Conservation (phyloP, 495 filamentous ascomycete species). For the Durotheca rogersii region DNA sequence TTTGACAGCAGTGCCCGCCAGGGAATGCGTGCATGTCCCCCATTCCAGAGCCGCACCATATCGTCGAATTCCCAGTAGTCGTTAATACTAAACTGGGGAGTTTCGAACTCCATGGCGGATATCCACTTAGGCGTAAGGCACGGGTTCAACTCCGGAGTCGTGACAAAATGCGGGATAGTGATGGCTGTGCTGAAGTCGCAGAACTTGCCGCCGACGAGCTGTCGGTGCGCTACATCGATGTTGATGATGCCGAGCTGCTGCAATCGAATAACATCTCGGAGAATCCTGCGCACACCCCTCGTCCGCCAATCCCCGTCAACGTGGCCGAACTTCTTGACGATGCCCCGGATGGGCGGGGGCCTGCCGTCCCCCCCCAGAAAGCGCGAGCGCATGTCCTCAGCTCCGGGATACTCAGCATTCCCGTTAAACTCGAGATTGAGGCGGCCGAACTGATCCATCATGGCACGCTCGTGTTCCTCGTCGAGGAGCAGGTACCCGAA, state of each 20-base stretch:
- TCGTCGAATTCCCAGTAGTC: conserved; percentile 7
- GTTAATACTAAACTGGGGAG: neutral
- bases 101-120: neutral
- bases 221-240: neutral
- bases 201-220: conserved; percentile 6
- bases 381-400: neutral
- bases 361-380: conserved; percentile 2
- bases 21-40: neutral
- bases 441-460: conserved; percentile 1
- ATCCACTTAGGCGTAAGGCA: neutral
- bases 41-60: neutral
- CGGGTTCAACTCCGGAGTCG: conserved; percentile 6
- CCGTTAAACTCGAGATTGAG: conserved; percentile 3
- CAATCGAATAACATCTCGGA: neutral
- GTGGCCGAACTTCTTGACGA: conserved; percentile 5
- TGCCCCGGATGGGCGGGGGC: conserved; percentile 7
- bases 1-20: neutral
- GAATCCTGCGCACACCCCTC: neutral
- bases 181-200: conserved; percentile 3
- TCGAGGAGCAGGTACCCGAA: conserved; percentile 4
- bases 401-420: neutral
- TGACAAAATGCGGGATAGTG: conserved; percentile 5
- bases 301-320: neutral
- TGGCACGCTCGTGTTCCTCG: conserved; percentile 7
- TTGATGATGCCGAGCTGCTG: conserved; percentile 8